phyloP scores from a whole-genome alignment of 139 green algal species.

The Medakamo hakoo region DNA sequence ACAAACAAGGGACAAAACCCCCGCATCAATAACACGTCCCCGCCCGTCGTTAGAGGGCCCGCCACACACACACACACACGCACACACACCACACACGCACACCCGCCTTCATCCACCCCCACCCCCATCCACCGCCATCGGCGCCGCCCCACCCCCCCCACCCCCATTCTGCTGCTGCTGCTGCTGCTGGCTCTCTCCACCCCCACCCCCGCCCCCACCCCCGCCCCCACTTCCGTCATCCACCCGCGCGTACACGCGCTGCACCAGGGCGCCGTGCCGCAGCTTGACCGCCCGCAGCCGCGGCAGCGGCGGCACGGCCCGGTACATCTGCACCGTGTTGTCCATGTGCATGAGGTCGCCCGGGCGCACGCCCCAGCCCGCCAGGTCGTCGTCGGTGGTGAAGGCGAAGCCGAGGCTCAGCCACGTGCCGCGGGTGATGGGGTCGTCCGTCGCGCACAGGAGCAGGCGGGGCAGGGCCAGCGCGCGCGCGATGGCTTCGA shows the following conservation, averaged over 20 bases:
- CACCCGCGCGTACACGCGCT: constrained; percentile 36
- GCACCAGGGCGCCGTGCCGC: constrained; percentile 35
- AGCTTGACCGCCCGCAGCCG: constrained; percentile 40
- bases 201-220: not conserved
- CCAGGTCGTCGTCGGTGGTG: constrained; percentile 44
- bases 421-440: constrained; percentile 46
- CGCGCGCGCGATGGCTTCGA: constrained; percentile 51
- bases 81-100: too few species aligned
- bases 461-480: constrained; percentile 27
- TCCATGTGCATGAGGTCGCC: constrained; percentile 82
- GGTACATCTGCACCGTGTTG: constrained; percentile 83
- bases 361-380: constrained; percentile 46
- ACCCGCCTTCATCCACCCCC: too few species aligned
- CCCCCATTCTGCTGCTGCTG: too few species aligned
- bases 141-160: too few species aligned
- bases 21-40: too few species aligned
- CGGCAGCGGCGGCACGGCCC: constrained; percentile 31
- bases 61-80: too few species aligned
- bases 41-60: too few species aligned
- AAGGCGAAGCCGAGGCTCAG: constrained; percentile 64
- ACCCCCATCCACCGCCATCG: too few species aligned
- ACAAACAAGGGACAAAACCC: too few species aligned
- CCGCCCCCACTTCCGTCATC: not conserved
- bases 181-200: too few species aligned
- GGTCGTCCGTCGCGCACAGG: constrained; percentile 46